Percentiles rank a stretch among this genome's conserved stretches.
phyloP scores from a whole-genome alignment of 176 grass and related monocot genomes.

The Eragrostis nindensis region DNA sequence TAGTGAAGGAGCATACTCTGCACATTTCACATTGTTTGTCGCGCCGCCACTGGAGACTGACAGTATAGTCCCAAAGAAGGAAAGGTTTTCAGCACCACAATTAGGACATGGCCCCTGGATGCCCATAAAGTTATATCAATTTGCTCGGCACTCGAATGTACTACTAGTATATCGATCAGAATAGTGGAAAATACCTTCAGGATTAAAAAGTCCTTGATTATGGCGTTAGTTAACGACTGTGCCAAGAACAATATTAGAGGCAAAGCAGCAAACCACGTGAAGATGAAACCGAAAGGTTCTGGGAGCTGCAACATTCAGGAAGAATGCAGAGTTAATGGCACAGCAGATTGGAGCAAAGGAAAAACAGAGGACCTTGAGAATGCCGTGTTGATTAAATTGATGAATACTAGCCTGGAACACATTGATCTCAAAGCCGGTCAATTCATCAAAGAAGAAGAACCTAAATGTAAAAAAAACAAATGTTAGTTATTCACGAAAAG shows the following conservation, averaged over 20 bases:
- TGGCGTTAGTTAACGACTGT: conserved; percentile 66
- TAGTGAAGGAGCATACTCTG: conserved; percentile 60
- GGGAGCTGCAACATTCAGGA: conserved; percentile 66
- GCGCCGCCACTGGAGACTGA: conserved; percentile 72
- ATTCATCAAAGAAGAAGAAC: conserved; percentile 97
- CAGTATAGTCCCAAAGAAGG: conserved; percentile 95
- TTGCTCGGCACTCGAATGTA: background rate
- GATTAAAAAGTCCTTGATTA: conserved; percentile 86
- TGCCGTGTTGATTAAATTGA: background rate
- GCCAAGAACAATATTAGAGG: conserved; percentile 75
- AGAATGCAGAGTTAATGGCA: background rate
- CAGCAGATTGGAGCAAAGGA: background rate
- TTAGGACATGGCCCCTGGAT: conserved; percentile 81
- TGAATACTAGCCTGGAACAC: conserved; percentile 35
- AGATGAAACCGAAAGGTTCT: conserved; percentile 93
- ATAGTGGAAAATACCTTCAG: conserved; percentile 62
- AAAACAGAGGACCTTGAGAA: background rate
- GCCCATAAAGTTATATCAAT: conserved; percentile 19
- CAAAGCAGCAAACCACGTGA: conserved; percentile 97
- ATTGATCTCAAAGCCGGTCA: conserved; percentile 92
- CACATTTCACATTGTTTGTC: conserved; percentile 80
- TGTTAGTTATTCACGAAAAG: background rate
- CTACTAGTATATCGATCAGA: background rate
- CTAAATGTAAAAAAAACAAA: conserved; percentile 40
- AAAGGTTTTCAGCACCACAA: conserved; percentile 91